These are phyloP conservation scores for Apiotrichum gamsii DNA, from an alignment of 1,284 basidiomycete species.

Conservation along the genomic window DNA sequence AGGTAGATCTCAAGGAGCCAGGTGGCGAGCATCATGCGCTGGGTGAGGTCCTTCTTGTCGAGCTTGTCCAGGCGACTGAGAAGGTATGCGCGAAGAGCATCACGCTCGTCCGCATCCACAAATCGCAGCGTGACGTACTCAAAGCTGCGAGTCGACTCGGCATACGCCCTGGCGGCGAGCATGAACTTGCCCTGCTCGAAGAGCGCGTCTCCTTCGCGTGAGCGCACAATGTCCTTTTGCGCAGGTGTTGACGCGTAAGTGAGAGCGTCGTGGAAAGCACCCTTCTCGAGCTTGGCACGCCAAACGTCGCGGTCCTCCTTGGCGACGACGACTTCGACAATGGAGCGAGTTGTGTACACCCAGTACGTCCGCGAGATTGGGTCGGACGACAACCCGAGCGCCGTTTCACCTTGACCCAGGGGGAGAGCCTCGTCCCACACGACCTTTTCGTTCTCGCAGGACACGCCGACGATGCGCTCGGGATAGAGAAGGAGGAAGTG, in stretches of 20 bases:
- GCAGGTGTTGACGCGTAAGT: conserved; percentile 70
- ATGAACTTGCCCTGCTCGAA: conserved; percentile 79
- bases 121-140: conserved; percentile 91
- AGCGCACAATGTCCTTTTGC: conserved; percentile 79
- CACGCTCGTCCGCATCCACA: conserved; percentile 82
- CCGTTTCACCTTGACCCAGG: conserved; percentile 59
- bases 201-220: conserved; percentile 76
- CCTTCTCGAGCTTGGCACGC: conserved; percentile 79
- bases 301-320: conserved; percentile 94
- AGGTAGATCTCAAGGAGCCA: conserved; percentile 98
- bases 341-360: conserved; percentile 83
- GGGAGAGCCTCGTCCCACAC: conserved; percentile 79
- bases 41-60: conserved; percentile 77
- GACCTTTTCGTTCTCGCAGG: conserved; percentile 70
- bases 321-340: conserved; percentile 79
- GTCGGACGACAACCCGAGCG: conserved; percentile 71
- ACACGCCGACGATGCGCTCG: conserved; percentile 71
- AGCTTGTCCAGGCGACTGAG: conserved; percentile 77
- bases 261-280: conserved; percentile 69
- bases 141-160: conserved; percentile 79
- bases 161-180: conserved; percentile 85
- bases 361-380: conserved; percentile 85
- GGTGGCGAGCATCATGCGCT: conserved; percentile 95
- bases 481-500: conserved; percentile 84
- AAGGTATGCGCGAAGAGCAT: conserved; percentile 85